Base-by-base conservation (phyloP, 2,329 filamentous ascomycete genomes). In the Talaromyces islandicus region DNA sequence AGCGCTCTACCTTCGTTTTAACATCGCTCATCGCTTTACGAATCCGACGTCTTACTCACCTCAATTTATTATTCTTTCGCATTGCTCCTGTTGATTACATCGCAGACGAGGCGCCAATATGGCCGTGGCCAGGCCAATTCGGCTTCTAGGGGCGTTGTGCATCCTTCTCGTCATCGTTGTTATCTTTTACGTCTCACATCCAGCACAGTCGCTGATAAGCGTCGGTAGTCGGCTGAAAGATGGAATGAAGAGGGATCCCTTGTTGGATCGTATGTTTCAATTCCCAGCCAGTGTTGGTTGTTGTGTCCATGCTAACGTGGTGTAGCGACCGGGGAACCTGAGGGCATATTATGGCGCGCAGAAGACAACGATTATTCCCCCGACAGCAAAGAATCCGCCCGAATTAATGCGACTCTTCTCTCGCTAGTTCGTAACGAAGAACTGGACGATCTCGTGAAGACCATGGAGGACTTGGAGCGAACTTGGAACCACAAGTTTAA, bases 401-500 rank as follows among this genome's bases (percentile, higher is more conserved):
- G 94, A 71, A 94, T 96, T 75, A 94, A 96, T 74, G 94, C 94
- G 61, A 97, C 94, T 4, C 82, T 99, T 60, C 83, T 99, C 66
- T 89, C 92, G 24, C 84, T 99, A 41, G 94, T 99, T 59, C 88
- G 94, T 63, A 99, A 99, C 71, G 87, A 90, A 71, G 94, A 99
- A 79, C 79, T 97, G 29, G 78, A 86, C 24, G 90, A 88, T 53
- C 89, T 99, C 81, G 80, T 97, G 27, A 85, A 88, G 71, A 91
- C 92, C 27, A 99, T 99, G 91, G 77, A 78, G 59, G 93, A 99
- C 71, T 82, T 99, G 62, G 94, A 99, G 78, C 81, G 89, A 65
- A 97, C 93, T 0, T 99, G 92, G 92, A 99, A 99, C 71, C 82
- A 86, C 81, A 99, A 99, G 73, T 99, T 97, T 85, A 99, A 99